Percentiles rank a stretch among this genome's conserved stretches.
Evolutionary conservation across 2,329 filamentous ascomycete species (phyloP).

Genomic region (Colletotrichum abscissum): DNA sequence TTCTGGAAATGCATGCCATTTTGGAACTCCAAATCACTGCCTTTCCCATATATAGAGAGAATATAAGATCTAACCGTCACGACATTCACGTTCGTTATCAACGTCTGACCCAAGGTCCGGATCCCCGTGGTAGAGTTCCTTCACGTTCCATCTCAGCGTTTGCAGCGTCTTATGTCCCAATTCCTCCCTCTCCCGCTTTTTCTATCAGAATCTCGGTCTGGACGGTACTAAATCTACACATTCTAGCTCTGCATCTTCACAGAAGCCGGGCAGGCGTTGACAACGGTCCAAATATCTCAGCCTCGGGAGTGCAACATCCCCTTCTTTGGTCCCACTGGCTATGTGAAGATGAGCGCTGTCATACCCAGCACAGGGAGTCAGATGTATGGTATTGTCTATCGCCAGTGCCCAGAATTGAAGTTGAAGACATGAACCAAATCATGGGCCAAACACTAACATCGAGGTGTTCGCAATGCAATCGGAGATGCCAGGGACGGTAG

Average conservation of each 20-base stretch:
- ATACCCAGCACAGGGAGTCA: too few species aligned
- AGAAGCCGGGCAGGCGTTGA: neutral
- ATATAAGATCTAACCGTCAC: neutral
- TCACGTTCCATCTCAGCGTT: neutral
- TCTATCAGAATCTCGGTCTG: neutral
- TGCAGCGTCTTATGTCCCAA: neutral
- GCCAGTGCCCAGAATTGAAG: neutral
- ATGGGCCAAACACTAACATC: neutral
- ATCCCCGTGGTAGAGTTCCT: neutral
- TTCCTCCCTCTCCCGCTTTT: neutral
- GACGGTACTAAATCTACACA: neutral
- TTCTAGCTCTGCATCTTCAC: neutral
- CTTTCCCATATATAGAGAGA: neutral
- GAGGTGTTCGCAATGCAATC: neutral
- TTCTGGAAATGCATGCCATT: neutral
- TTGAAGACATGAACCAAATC: neutral
- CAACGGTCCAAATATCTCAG: neutral
- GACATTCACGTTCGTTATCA: neutral
- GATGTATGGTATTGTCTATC: neutral
- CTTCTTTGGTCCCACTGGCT: neutral
- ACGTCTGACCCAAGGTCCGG: neutral
- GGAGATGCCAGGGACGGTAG: neutral
- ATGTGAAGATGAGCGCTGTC: too few species aligned
- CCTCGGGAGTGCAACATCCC: neutral
- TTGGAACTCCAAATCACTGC: neutral